Evolutionary conservation across 331 rosid species (phyloP).

Genomic region (Quercus tomentella): DNA sequence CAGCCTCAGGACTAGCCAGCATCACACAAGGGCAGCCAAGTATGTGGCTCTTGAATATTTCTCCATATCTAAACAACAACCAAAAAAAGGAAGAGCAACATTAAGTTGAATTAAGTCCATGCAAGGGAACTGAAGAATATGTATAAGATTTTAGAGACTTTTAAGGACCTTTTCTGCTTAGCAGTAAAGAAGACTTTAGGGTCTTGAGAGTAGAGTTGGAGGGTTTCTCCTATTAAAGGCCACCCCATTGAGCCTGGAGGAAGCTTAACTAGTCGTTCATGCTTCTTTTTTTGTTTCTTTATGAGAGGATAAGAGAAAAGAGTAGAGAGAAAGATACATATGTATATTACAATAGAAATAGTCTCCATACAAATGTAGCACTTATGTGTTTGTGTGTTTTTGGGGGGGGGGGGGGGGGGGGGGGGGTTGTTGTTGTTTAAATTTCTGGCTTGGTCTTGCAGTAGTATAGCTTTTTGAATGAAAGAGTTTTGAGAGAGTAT

Average conservation of each 20-base stretch:
- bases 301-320: constrained; percentile 24
- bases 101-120: constrained; percentile 1
- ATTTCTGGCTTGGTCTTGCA: not conserved
- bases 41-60: constrained; percentile 66
- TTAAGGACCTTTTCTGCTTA: constrained; percentile 66
- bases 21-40: constrained; percentile 83
- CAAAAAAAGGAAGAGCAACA: not conserved
- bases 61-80: constrained; percentile 62
- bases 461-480: not conserved
- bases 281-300: constrained; percentile 23
- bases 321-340: constrained; percentile 37
- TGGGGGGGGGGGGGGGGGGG: no score
- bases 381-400: no score
- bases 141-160: not conserved
- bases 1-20: constrained; percentile 81
- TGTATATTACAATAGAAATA: constrained; percentile 16
- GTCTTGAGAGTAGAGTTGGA: constrained; percentile 76
- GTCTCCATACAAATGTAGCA: constrained; percentile 54
- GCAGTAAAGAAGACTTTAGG: constrained; percentile 66
- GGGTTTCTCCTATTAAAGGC: constrained; percentile 80
- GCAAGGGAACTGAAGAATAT: not conserved
- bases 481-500: not conserved
- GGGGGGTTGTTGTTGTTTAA: no score
- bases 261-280: constrained; percentile 24
- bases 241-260: constrained; percentile 96